Evolutionary conservation across 345 rosid genomes (phyloP).

Genomic region (Acer campestre): DNA sequence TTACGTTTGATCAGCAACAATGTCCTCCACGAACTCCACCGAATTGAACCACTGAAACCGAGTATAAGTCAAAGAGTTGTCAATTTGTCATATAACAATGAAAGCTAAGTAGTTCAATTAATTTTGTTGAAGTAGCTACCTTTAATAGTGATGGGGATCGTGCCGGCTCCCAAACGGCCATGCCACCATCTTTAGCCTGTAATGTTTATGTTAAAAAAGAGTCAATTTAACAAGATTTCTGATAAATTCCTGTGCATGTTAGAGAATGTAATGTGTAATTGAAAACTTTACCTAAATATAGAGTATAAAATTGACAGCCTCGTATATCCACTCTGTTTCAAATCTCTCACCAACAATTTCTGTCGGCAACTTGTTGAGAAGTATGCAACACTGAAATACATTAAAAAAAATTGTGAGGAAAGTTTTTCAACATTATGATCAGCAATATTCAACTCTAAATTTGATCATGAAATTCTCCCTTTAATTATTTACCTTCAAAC

Average conservation of each 20-base stretch:
- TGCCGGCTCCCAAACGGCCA: slow-evolving; percentile 54
- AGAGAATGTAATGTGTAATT: too few species aligned
- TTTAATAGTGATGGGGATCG: slow-evolving; percentile 53
- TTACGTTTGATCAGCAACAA: slow-evolving; percentile 42
- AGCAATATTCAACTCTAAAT: too few species aligned
- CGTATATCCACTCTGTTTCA: slow-evolving; percentile 34
- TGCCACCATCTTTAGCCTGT: slow-evolving; percentile 48
- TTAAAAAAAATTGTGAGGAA: not conserved
- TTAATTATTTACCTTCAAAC: slow-evolving; percentile 8
- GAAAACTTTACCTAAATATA: slow-evolving; percentile 36
- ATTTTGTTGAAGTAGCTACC: slow-evolving; percentile 18
- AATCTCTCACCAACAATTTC: slow-evolving; percentile 43
- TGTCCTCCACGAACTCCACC: slow-evolving; percentile 44
- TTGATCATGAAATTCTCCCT: too few species aligned
- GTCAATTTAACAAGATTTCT: too few species aligned
- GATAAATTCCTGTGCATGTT: too few species aligned
- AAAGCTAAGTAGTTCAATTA: not conserved
- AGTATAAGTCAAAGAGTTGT: not conserved
- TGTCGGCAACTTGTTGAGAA: slow-evolving; percentile 30
- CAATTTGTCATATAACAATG: not conserved
- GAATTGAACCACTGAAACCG: slow-evolving; percentile 47
- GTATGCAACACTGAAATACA: slow-evolving; percentile 37
- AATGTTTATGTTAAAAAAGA: too few species aligned
- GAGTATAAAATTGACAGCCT: slow-evolving; percentile 45
- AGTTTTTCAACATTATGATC: too few species aligned